Evolutionary conservation across 192 early-diverging fungal genomes (phyloP).

Genomic region (Coemansia sp.): DNA sequence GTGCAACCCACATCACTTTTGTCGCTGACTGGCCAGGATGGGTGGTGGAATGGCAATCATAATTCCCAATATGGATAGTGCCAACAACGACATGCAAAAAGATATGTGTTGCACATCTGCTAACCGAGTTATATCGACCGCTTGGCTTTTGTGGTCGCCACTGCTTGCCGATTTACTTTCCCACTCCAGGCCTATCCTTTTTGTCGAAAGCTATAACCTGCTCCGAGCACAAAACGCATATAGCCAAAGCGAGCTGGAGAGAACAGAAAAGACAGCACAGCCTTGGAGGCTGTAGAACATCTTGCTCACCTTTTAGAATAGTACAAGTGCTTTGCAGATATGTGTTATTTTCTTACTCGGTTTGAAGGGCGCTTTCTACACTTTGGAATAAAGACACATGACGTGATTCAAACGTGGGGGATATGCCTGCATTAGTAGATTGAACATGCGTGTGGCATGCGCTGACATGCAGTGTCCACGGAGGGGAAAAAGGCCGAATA

Average conservation of each 20-base stretch:
- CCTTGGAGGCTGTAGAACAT: no score
- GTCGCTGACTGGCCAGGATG: not conserved
- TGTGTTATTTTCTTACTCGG: not conserved
- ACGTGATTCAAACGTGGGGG: constrained; percentile 7
- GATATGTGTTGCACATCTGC: not conserved
- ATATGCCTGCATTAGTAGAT: constrained; percentile 2
- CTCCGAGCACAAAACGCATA: no score
- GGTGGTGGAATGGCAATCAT: constrained; percentile 21
- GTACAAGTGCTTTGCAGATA: constrained; percentile 1
- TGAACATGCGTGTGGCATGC: constrained; percentile 2
- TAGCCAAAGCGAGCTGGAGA: no score
- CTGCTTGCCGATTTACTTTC: not conserved
- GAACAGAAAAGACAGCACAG: no score
- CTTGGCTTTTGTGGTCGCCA: not conserved
- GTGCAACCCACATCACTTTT: no score
- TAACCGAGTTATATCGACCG: no score
- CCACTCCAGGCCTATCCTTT: no score
- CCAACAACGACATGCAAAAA: not conserved
- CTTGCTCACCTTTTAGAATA: not conserved
- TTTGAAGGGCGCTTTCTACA: not conserved
- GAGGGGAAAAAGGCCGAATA: not conserved
- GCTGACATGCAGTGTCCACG: not conserved
- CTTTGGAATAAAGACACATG: not conserved
- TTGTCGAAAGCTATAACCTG: no score
- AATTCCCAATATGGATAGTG: constrained; percentile 25